Evolutionary conservation across 352 stramenopile genomes (phyloP), one percentile per base, ranked within the genome.

Genomic region (Phytophthora kernoviae): DNA sequence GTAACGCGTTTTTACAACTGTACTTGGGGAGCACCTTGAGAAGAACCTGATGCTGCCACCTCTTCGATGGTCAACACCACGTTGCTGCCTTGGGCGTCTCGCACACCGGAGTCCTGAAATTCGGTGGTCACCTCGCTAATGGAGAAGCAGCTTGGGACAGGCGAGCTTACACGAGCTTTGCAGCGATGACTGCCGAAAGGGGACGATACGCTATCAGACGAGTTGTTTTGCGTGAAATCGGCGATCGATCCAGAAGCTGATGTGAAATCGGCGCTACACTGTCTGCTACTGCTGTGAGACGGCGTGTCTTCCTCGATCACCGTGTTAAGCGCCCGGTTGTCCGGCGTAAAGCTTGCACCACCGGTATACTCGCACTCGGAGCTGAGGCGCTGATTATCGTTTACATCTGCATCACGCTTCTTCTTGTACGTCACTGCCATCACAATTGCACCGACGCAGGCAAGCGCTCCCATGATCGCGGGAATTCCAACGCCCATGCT

Each of bases 361-460:
- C 50, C 54, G 9, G 57, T 50, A 50, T 73, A 79, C 18, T 68
- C 65, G 39, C 66, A 76, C 37, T 65, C 67, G 11, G 53, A 62
- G n/a, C 40, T 60, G 5, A 21, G 39, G 18, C 45, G 41, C 12
- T 42, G 47, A 18, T 44, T 27, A n/a, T 58, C 53, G 7, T 36
- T 34, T 18, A 36, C 42, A 18, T 26, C 52, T 0, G 33, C 18
- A 30, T 49, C 50, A 17, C 30, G 47, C 56, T 62, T 76, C 37
- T 58, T 75, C 64, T 86, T 84, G 68, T 79, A 77, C 34, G 70
- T 70, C 21, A 86, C 68, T 11, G 67, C 66, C 17, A 71, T 61
- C 15, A 80, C 61, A 33, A 86, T 22, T 1, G 59, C 68, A 14
- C 69, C 73, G 4, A 77, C 68, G 49, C 70, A 75, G 15, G 60